Base-by-base conservation (phyloP, 306 rosid genomes). In the Trifolium subterraneum region DNA sequence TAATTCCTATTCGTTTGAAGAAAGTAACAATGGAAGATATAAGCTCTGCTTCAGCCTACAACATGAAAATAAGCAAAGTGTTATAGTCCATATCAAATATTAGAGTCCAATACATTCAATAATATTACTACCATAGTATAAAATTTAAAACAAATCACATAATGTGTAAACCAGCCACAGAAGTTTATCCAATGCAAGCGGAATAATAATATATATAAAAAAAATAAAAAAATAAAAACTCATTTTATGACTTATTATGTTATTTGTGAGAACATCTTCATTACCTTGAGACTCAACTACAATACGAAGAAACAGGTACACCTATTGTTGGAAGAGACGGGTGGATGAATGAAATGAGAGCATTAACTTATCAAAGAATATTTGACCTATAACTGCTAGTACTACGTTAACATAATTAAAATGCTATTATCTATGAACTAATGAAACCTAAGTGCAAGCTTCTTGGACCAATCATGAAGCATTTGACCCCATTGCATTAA, bases 21-120 rank as follows among this genome's bases (percentile, higher is more conserved):
- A 94, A 87, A 44, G 93, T 82, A 87, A 94, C 84, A 61, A 94
- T 87, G 15, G 98, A 88, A 68, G 95, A 86, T 83, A 94, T 77
- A 63, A 94, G 95, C 83, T 94, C 98, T 19, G 97, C 97, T 84
- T 94, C 98, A 62, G 98, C 98, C 97, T 94, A 68, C 73, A 77
- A 44, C 66, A 83, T 47, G 70, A 38, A 78, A 62, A 41, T 20
- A 75, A 51, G 14, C 79, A 68, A 51, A 42, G 65, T 25, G 63
- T 69, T 4, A 23, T 79, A 76, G 45, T 33, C 56, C 51, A 68
- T 48, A 48, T n/a, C 70, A 72, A 56, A 62, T 20, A 68, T 39
- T 38, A 72, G 25, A 29, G 63, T 35, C 36, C 51, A 47, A 65
- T 42, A 52, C 51, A 56, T 69, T 73, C 79, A 71, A 54, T 39